These are phyloP conservation scores for Rhypophila decipiens DNA, from an alignment of 495 filamentous ascomycete species.

Conservation along the genomic window DNA sequence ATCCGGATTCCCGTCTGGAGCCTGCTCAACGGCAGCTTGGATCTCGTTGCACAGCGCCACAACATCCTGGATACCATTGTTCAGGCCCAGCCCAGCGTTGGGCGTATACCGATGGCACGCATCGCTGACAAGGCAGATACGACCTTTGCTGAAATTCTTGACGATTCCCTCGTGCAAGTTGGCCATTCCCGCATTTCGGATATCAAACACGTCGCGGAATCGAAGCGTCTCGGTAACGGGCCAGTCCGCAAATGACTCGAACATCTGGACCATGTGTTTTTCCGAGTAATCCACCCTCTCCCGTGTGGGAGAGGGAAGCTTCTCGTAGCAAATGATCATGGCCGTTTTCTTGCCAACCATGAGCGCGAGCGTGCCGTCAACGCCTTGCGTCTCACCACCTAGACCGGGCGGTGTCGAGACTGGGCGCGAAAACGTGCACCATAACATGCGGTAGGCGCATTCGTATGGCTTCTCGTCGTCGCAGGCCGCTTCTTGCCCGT, in stretches of 20 bases:
- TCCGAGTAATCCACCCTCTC: slow-evolving; percentile 23
- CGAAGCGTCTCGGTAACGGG: slow-evolving; percentile 14
- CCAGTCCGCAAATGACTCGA: slow-evolving; percentile 12
- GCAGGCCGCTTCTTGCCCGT: slow-evolving; percentile 12
- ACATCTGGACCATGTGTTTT: slow-evolving; percentile 17
- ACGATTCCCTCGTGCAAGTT: slow-evolving; percentile 30
- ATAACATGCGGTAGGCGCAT: slow-evolving; percentile 22
- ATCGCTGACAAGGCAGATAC: slow-evolving; percentile 29
- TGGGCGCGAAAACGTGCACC: slow-evolving; percentile 17
- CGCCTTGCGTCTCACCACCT: slow-evolving; percentile 9
- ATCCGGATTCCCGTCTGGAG: neutral
- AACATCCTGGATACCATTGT: slow-evolving; percentile 26
- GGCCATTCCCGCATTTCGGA: slow-evolving; percentile 9
- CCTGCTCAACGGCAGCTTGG: neutral
- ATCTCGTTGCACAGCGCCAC: slow-evolving; percentile 24
- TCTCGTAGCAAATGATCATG: slow-evolving; percentile 35
- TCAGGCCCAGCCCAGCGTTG: slow-evolving; percentile 28
- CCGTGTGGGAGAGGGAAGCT: slow-evolving; percentile 30
- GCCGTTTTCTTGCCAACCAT: slow-evolving; percentile 8
- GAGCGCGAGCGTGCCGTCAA: neutral
- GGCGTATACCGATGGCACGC: slow-evolving; percentile 30
- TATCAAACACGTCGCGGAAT: slow-evolving; percentile 27
- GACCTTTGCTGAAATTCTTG: slow-evolving; percentile 19
- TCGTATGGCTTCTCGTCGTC: slow-evolving; percentile 19
- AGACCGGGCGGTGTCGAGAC: neutral